A percentile compares a stretch with the other conserved stretches of the same genome.
Evolutionary conservation across 2,329 filamentous ascomycete genomes (phyloP).

Genomic region (Xylariaceae sp.): DNA sequence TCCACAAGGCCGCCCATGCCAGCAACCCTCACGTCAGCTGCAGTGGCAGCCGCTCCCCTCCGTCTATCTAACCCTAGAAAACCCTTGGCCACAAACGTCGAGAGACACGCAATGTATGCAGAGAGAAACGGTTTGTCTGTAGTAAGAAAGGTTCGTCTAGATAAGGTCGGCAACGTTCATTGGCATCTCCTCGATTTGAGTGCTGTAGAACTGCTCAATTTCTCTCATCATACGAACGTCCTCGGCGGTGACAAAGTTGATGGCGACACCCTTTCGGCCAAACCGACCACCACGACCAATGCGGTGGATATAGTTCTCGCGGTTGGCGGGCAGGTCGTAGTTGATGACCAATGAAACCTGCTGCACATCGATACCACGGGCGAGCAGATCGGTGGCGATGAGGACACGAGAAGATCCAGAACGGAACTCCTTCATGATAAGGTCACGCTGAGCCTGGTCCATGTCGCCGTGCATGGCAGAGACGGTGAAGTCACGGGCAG

Average conservation of each 20-base stretch:
- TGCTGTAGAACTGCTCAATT: conserved; percentile 99
- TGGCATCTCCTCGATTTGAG: conserved; percentile 99
- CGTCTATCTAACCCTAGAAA: conserved; percentile 39
- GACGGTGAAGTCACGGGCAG: conserved; percentile 97
- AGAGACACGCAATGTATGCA: conserved; percentile 35
- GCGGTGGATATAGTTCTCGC: conserved; percentile 99
- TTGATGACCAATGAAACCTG: conserved; percentile 99
- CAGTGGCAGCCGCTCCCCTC: conserved; percentile 19
- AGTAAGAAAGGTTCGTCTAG: conserved; percentile 51
- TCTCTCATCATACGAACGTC: conserved; percentile 99
- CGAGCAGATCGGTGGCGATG: conserved; percentile 96
- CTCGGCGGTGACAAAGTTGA: conserved; percentile 99
- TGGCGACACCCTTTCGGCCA: conserved; percentile 99
- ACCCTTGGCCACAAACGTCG: conserved; percentile 34
- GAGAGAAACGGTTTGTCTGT: conserved; percentile 32
- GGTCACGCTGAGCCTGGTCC: conserved; percentile 96
- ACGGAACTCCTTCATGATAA: conserved; percentile 99
- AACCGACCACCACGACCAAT: conserved; percentile 99
- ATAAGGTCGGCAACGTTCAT: conserved; percentile 87
- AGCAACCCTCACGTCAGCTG: conserved; percentile 24
- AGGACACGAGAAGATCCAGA: conserved; percentile 97
- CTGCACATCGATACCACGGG: conserved; percentile 99
- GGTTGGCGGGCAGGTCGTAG: conserved; percentile 98
- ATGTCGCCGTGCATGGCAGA: conserved; percentile 99
- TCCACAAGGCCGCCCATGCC: conserved; percentile 29